These are phyloP conservation scores for Inosperma sp. DNA, from an alignment of 768 basidiomycete genomes.

Conservation along the genomic window DNA sequence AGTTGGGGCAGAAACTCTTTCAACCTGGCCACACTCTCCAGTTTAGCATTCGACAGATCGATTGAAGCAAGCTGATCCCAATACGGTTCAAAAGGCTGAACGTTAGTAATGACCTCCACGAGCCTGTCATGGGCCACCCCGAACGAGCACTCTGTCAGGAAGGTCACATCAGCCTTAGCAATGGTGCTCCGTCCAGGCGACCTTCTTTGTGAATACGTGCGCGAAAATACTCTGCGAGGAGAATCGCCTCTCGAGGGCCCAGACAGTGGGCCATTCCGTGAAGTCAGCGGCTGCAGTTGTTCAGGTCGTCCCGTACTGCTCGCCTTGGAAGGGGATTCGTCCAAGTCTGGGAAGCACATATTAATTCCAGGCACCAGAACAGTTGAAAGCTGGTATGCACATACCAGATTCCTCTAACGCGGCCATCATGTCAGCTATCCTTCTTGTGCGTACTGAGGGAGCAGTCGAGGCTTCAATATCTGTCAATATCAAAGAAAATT, in stretches of 20 bases:
- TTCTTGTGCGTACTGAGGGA: slow-evolving; percentile 67
- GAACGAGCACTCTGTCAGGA: slow-evolving; percentile 96
- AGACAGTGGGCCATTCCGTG: slow-evolving; percentile 34
- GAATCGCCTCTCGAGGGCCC: slow-evolving; percentile 22
- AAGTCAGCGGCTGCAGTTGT: slow-evolving; percentile 43
- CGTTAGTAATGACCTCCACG: slow-evolving; percentile 89
- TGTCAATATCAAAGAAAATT: slow-evolving; percentile 4
- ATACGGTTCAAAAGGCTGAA: slow-evolving; percentile 89
- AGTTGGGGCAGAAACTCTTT: slow-evolving; percentile 89
- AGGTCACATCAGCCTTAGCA: slow-evolving; percentile 40
- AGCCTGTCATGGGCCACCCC: slow-evolving; percentile 89
- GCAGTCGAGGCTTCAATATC: slow-evolving; percentile 28
- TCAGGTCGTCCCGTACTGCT: slow-evolving; percentile 44
- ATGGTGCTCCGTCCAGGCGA: slow-evolving; percentile 29
- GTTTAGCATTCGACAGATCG: slow-evolving; percentile 65
- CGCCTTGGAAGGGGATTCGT: slow-evolving; percentile 53
- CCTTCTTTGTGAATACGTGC: slow-evolving; percentile 37
- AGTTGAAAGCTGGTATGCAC: slow-evolving; percentile 18
- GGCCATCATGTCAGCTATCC: slow-evolving; percentile 77
- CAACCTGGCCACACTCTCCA: slow-evolving; percentile 75
- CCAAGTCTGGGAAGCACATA: slow-evolving; percentile 16
- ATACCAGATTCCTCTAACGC: slow-evolving; percentile 66
- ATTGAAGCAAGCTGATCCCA: slow-evolving; percentile 82
- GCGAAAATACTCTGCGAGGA: slow-evolving; percentile 42
- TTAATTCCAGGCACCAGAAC: background rate